Evolutionary conservation across 306 rosid genomes (phyloP).

Genomic region (Dalbergia oliveri): DNA sequence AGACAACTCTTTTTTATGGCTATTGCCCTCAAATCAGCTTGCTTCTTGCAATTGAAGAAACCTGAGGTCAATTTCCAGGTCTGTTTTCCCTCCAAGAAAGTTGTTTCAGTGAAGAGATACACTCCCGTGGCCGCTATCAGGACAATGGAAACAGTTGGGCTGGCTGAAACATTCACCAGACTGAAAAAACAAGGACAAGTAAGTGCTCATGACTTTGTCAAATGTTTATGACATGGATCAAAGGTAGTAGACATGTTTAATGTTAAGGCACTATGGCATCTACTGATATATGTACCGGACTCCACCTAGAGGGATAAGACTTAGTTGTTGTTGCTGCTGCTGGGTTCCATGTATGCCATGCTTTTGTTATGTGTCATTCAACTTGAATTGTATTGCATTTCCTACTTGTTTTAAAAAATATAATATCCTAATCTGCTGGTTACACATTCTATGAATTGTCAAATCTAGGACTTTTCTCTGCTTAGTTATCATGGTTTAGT

Average conservation of each 20-base stretch:
- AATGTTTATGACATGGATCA: neutral
- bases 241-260: neutral
- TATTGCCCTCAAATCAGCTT: slow-evolving; percentile 59
- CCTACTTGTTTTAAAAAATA: neutral
- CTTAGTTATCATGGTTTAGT: slow-evolving; percentile 20
- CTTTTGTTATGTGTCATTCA: slow-evolving; percentile 29
- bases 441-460: slow-evolving; percentile 15
- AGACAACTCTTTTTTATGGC: slow-evolving; percentile 55
- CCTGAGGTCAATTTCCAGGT: slow-evolving; percentile 46
- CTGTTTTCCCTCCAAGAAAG: slow-evolving; percentile 43
- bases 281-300: neutral
- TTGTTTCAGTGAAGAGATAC: slow-evolving; percentile 51
- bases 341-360: neutral
- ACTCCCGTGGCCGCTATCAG: slow-evolving; percentile 70
- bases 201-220: neutral
- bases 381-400: slow-evolving; percentile 11
- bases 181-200: slow-evolving; percentile 77
- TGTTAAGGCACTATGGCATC: neutral
- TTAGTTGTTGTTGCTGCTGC: neutral
- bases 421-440: slow-evolving; percentile 16
- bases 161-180: slow-evolving; percentile 77
- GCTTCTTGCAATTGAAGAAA: slow-evolving; percentile 66
- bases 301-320: neutral
- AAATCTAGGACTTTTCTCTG: slow-evolving; percentile 10
- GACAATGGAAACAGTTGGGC: slow-evolving; percentile 60